These are phyloP conservation scores for Tripterygium wilfordii DNA, from an alignment of 177 flowering plant species.

Conservation along the genomic window DNA sequence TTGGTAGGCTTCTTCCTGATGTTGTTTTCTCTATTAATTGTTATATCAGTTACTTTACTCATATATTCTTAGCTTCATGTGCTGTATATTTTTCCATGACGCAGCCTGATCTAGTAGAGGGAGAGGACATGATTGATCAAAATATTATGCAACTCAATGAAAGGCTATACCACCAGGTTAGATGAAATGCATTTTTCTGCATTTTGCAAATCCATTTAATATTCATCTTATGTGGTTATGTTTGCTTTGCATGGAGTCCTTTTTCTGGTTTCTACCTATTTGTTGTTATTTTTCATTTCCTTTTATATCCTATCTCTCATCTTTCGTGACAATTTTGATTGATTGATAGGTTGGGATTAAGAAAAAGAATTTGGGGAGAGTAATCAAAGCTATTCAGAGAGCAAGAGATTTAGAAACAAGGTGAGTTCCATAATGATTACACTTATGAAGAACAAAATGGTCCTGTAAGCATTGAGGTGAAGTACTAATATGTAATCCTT, in stretches of 20 bases:
- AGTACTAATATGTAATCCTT: no score
- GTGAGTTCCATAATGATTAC: slow-evolving; percentile 7
- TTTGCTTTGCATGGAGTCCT: no score
- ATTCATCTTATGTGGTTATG: no score
- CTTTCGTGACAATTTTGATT: neutral
- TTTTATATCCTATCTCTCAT: no score
- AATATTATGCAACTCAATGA: slow-evolving; percentile 26
- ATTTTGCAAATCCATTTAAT: no score
- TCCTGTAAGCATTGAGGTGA: no score
- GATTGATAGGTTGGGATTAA: slow-evolving; percentile 17
- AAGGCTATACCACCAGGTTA: slow-evolving; percentile 28
- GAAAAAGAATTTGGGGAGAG: slow-evolving; percentile 19
- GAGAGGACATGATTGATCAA: slow-evolving; percentile 23
- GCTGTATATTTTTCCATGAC: slow-evolving; percentile 1
- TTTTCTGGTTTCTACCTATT: no score
- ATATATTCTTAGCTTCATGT: neutral
- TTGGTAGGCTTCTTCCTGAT: slow-evolving; percentile 15
- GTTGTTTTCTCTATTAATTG: neutral
- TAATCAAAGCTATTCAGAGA: slow-evolving; percentile 17
- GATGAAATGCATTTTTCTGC: no score
- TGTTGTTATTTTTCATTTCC: no score
- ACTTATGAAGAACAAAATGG: no score
- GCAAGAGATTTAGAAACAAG: slow-evolving; percentile 15
- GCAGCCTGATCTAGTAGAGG: slow-evolving; percentile 42
- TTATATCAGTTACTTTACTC: neutral